Evolutionary conservation across 2,329 filamentous ascomycete species (phyloP).

Genomic region (Aspergillus sp.): DNA sequence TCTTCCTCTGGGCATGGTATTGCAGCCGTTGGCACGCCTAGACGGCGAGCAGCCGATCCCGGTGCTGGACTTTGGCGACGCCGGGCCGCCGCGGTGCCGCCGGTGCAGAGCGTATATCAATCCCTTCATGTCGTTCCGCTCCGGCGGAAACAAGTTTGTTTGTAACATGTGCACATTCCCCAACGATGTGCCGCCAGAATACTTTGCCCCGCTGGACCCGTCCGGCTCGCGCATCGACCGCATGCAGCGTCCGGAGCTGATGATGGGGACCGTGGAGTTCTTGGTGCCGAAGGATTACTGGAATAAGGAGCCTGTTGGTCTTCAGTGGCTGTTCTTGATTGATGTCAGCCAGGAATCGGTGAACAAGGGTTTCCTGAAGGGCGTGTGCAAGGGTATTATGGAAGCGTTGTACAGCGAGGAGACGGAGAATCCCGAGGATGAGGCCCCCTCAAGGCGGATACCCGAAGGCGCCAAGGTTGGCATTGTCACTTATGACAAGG

Average conservation of each 20-base stretch:
- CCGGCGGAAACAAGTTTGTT: slow-evolving; percentile 92
- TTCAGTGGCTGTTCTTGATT: slow-evolving; percentile 87
- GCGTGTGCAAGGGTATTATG: slow-evolving; percentile 86
- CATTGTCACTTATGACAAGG: slow-evolving; percentile 93
- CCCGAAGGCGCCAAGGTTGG: slow-evolving; percentile 84
- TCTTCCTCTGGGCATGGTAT: slow-evolving; percentile 79
- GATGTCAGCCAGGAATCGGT: slow-evolving; percentile 91
- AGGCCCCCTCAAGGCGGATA: slow-evolving; percentile 57
- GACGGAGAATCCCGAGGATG: slow-evolving; percentile 51
- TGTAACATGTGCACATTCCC: slow-evolving; percentile 98
- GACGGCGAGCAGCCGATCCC: slow-evolving; percentile 88
- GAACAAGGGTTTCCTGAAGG: slow-evolving; percentile 86
- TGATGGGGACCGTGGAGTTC: slow-evolving; percentile 91
- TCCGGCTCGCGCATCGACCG: slow-evolving; percentile 85
- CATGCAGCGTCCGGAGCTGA: slow-evolving; percentile 84
- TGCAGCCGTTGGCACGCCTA: slow-evolving; percentile 83
- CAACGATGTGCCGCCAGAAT: slow-evolving; percentile 89
- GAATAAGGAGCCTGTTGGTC: slow-evolving; percentile 86
- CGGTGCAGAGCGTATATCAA: slow-evolving; percentile 97
- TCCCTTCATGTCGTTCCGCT: slow-evolving; percentile 96
- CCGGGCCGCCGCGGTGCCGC: slow-evolving; percentile 85
- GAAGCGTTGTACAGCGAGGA: slow-evolving; percentile 75
- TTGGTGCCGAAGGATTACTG: slow-evolving; percentile 98
- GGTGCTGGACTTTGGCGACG: slow-evolving; percentile 91
- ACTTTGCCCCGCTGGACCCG: slow-evolving; percentile 88